Evolutionary conservation across 768 basidiomycete species (phyloP).

Genomic region (Termitomyces sp.): DNA sequence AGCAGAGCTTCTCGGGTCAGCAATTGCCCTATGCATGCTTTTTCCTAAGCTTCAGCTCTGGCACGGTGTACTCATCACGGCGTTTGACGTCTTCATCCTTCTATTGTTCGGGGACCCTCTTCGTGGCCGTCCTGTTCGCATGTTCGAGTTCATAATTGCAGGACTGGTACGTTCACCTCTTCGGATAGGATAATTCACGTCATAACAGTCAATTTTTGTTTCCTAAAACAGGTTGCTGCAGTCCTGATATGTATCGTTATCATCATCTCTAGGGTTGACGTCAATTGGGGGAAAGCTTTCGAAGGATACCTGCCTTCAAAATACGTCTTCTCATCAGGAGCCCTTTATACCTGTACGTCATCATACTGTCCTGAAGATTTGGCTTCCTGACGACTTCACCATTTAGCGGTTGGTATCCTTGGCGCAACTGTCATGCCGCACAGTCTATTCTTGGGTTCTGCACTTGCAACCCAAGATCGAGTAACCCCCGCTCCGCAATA

Average conservation of each 20-base stretch:
- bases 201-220: neutral
- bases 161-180: conserved; percentile 38
- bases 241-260: conserved; percentile 77
- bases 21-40: conserved; percentile 73
- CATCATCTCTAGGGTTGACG: conserved; percentile 63
- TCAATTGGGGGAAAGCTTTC: conserved; percentile 73
- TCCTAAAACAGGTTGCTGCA: conserved; percentile 43
- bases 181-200: neutral
- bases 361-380: neutral
- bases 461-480: conserved; percentile 79
- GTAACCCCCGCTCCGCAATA: conserved; percentile 22
- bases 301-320: conserved; percentile 62
- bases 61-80: conserved; percentile 66
- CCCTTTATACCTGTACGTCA: conserved; percentile 58
- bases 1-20: conserved; percentile 77
- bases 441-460: conserved; percentile 84
- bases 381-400: neutral
- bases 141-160: conserved; percentile 46
- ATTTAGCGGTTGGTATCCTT: conserved; percentile 60
- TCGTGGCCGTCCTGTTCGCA: conserved; percentile 54
- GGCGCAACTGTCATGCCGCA: conserved; percentile 94
- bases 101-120: conserved; percentile 69
- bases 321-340: conserved; percentile 46
- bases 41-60: conserved; percentile 66
- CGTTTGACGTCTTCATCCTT: conserved; percentile 62